Base-by-base conservation (phyloP, 2,329 filamentous ascomycete genomes). In the Xylaria sp. region DNA sequence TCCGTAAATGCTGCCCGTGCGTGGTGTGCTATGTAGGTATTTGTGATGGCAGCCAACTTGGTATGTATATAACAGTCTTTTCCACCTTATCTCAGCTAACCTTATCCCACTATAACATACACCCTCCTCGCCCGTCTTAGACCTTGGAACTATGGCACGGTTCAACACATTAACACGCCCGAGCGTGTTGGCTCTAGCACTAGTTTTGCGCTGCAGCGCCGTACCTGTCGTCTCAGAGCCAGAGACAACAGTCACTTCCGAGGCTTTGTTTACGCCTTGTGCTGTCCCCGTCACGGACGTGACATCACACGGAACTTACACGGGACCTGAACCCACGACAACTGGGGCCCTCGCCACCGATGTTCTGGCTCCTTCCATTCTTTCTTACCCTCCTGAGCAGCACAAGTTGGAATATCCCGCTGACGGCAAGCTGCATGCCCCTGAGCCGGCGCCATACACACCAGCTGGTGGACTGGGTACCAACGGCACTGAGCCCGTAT, bases 381-480 rank as follows among this genome's bases (percentile, higher is more conserved):
- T 84, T 0, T 78, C 83, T 0, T 73, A 84, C 0, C 86, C 87
- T 11, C 82, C 88, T 0, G 83, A 84, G 31, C 82, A 84, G 0
- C 86, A 84, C 7, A 88, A 88, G 3, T 89, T 87, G 38, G 84
- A 85, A 50, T 95, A 95, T 73, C 89, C 89, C 9, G 84, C 87
- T 7, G 84, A 94, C 68, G 92, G 92, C 12, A 73, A 83, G 59
- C 85, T 94, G 1, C 85, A 91, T 58, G 78, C 85, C n/a, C 80
- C 85, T 1, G 78, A 91, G 75, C 90, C 91, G 1, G 87, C 87
- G 0, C 91, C 91, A 0, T 94, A 89, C 77, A 85, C 83, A 0
- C 92, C 92, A 0, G 84, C 81, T 38, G 91, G 92, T 60, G 92
- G 92, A 12, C 76, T 90, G 1, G 91, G 91, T 2, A 93, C 91